Percentiles rank a stretch among this genome's conserved stretches.
phyloP scores from a whole-genome alignment of 495 filamentous ascomycete genomes.

The Hypoxylon lienhwacheense region DNA sequence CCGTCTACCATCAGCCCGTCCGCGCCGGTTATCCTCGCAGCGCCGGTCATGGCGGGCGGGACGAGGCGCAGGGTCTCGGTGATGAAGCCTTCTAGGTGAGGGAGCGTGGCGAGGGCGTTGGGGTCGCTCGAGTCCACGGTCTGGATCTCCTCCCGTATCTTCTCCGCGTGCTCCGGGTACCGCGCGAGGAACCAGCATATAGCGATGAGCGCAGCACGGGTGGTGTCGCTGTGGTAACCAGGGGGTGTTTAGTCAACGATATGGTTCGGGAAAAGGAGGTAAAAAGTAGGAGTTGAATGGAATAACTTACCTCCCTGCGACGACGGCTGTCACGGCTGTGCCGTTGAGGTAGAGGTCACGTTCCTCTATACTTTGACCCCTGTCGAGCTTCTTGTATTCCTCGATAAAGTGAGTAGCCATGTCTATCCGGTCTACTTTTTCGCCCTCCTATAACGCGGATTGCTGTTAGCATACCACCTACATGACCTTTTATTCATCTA shows the following conservation, averaged over 20 bases:
- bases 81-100: constrained; percentile 40
- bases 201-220: neutral
- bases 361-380: constrained; percentile 5
- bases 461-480: neutral
- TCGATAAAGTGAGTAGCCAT: constrained; percentile 26
- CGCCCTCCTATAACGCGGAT: constrained; percentile 8
- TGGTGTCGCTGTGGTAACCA: neutral
- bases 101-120: neutral
- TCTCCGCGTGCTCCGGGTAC: constrained; percentile 13
- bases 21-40: constrained; percentile 41
- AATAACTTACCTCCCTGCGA: constrained; percentile 26
- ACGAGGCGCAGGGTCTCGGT: constrained; percentile 53
- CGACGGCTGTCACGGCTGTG: constrained; percentile 26
- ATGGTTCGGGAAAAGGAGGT: no score
- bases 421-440: constrained; percentile 7
- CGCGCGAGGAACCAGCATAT: constrained; percentile 7
- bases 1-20: constrained; percentile 46
- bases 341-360: constrained; percentile 20
- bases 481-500: neutral
- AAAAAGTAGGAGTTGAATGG: neutral
- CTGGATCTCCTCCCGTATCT: constrained; percentile 7
- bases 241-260: no score
- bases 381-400: constrained; percentile 13
- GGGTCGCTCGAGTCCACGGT: neutral
- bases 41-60: constrained; percentile 43